phyloP scores from a whole-genome alignment of 2,329 filamentous ascomycete species.

The Thielaviopsis euricoi region DNA sequence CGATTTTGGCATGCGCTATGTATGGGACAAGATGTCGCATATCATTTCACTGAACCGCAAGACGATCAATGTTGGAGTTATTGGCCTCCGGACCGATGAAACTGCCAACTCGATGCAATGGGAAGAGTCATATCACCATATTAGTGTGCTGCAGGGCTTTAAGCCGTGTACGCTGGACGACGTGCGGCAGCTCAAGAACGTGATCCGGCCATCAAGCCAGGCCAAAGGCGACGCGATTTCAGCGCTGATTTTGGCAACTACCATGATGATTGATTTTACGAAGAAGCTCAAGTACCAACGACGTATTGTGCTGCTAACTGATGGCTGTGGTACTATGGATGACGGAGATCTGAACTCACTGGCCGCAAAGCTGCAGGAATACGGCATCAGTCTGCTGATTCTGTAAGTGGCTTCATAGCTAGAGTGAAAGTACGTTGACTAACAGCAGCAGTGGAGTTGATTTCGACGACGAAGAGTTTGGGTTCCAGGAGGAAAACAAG shows the following conservation, averaged over 20 bases:
- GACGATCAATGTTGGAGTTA: conserved; percentile 56
- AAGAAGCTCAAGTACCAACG: conserved; percentile 69
- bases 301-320: conserved; percentile 71
- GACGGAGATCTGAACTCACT: conserved; percentile 46
- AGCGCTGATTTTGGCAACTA: conserved; percentile 67
- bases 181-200: conserved; percentile 45
- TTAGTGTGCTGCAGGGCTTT: conserved; percentile 60
- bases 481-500: conserved; percentile 86
- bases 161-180: conserved; percentile 46
- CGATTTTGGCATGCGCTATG: conserved; percentile 77
- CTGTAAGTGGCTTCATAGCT: conserved; percentile 37
- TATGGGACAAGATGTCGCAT: conserved; percentile 78
- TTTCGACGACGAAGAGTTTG: conserved; percentile 81
- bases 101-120: conserved; percentile 53
- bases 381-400: conserved; percentile 61
- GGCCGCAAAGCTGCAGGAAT: conserved; percentile 53
- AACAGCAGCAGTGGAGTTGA: conserved; percentile 53
- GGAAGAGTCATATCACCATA: conserved; percentile 62
- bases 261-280: conserved; percentile 68
- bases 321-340: conserved; percentile 60
- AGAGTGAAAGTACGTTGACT: too few species aligned
- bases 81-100: conserved; percentile 68
- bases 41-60: conserved; percentile 51
- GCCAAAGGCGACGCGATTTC: conserved; percentile 70
- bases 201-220: conserved; percentile 51